A percentile compares a stretch with the other conserved stretches of the same genome.
phyloP scores from a whole-genome alignment of 2,329 filamentous ascomycete genomes.

The Amauroascus niger region DNA sequence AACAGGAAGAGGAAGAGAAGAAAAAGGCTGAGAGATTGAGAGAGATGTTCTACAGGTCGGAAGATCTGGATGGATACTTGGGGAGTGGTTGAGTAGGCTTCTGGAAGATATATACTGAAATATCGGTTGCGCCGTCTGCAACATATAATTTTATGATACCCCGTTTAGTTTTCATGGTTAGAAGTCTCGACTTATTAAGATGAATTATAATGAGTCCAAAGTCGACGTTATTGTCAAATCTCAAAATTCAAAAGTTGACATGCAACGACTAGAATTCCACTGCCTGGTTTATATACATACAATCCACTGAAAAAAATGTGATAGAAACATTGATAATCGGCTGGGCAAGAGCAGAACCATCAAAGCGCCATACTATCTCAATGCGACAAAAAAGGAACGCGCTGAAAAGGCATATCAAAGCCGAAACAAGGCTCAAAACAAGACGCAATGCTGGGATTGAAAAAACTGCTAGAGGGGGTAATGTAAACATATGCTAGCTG shows the following conservation, averaged over 20 bases:
- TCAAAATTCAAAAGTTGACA: too few relatives aligned
- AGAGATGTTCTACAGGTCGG: slow-evolving; percentile 61
- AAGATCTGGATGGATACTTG: slow-evolving; percentile 69
- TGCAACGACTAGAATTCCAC: neutral
- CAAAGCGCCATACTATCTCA: neutral
- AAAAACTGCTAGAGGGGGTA: neutral
- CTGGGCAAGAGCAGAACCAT: neutral
- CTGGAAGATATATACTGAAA: neutral
- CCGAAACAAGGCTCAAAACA: neutral
- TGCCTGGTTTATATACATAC: neutral
- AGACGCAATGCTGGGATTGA: neutral
- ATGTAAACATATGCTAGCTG: neutral
- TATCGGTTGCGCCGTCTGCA: neutral
- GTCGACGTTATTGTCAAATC: too few relatives aligned
- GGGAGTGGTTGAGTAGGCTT: slow-evolving; percentile 27
- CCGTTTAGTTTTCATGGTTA: neutral
- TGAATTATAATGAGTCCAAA: too few relatives aligned
- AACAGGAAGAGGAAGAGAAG: slow-evolving; percentile 52
- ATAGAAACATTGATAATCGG: neutral
- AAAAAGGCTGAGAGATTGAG: slow-evolving; percentile 55
- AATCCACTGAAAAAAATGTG: neutral
- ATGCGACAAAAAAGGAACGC: neutral
- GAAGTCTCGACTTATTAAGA: neutral
- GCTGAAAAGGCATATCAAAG: neutral
- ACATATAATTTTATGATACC: neutral